Base-by-base conservation (phyloP, 208 protist species). In the Novymonas esmeraldas region DNA sequence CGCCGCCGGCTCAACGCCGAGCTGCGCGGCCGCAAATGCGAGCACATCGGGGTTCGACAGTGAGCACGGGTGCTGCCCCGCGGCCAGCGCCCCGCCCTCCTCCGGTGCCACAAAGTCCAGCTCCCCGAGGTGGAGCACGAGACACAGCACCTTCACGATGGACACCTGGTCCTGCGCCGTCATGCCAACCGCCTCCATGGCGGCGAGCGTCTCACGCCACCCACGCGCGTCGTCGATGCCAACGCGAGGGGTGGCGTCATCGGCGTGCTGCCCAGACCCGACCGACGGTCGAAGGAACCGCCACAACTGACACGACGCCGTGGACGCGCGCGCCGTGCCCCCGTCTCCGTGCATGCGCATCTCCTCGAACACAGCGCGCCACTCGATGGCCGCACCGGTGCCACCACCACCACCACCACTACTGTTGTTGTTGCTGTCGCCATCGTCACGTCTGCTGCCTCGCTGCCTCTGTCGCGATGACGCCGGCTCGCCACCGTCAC, bases 111-210 rank as follows among this genome's bases (percentile, higher is more conserved):
- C 65, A 70, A 98, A 98, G n/a, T 70, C 56, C 44, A 98, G 69
- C 73, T 99, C 94, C n/a, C 97, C 97, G 5, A 99, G 51, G 65
- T 98, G 94, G 5, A 99, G 79, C 45, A 99, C 94, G n/a, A 93
- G 83, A 2, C 91, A 92, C 7, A 99, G 68, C 5, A 96, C 76
- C 11, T 81, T 70, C 51, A 98, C 72, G 22, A 98, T 75, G 14
- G 84, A 59, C 22, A 87, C 45, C 56, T 97, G 87, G n/a, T 96
- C 85, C 7, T 76, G 39, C 10, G 56, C 34, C 2, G 80, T 42
- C 46, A 99, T 90, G 63, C 92, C 90, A 73, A 98, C 93, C 16
- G 84, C 77, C 18, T 87, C 69, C 98, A 99, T 98, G 22, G 97
- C 95, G 10, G 88, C 70, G 11, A 85, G 58, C 22, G 90, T 96